Evolutionary conservation across 1,284 basidiomycete genomes (phyloP), one percentile per base, ranked within the genome.

Genomic region (Leccinum subrobustum): DNA sequence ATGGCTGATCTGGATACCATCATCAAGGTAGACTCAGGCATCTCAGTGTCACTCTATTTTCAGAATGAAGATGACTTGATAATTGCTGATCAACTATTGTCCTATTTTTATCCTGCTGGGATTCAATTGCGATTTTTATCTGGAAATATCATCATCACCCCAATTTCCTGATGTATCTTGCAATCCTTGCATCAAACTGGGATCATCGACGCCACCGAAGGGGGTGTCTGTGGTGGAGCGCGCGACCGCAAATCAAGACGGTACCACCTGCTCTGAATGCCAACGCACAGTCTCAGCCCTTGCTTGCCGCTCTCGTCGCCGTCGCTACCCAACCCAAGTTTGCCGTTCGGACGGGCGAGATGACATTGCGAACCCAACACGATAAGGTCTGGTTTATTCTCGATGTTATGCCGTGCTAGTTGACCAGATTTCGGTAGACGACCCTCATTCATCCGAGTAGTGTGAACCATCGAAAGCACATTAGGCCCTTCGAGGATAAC

Each of bases 241-340:
- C 71, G 64, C 63, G 66, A 58, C 60, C 67, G 71, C 55, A 72
- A 76, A 18, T 61, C 54, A 72, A 76, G 59, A 69, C 65, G 4
- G 81, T 95, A 9, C 93, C 93, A 6, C 74, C 80, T 3, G 83
- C 86, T 64, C 76, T 96, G 60, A 93, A 92, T 70, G 79, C 77
- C 64, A 93, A 98, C 70, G 84, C 84, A 35, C 81, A 91, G 57
- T 92, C 88, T 47, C 75, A 88, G 6, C 91, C 96, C 14, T 75
- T 98, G n/a, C 78, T 97, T 18, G 88, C 92, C 11, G 93, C 91
- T 2, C 79, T 98, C 57, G 91, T 98, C 66, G 87, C 95, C 3
- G 85, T 94, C 57, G 93, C 93, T 0, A 86, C 86, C 0, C 93
- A 95, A 66, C 96, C 96, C n/a, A 96, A 97, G 75, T 97, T 95